Conservation (phyloP, 2,329 filamentous ascomycete genomes). For the Fusarium vanettenii region DNA sequence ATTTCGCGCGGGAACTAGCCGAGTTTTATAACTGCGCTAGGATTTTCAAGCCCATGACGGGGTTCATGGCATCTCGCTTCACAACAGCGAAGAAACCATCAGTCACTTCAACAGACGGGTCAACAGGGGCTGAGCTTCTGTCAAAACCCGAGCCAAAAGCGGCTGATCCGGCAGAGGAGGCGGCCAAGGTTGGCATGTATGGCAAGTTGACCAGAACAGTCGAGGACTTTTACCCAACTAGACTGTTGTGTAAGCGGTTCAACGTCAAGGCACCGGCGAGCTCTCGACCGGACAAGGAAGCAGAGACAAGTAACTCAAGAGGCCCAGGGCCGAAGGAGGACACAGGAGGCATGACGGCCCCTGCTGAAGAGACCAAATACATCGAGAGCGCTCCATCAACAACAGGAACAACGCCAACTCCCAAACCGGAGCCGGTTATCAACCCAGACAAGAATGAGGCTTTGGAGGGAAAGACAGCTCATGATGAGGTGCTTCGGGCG, state of each 20-base stretch:
- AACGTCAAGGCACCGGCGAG: conserved; percentile 83
- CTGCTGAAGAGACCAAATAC: conserved; percentile 17
- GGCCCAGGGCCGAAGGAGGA: conserved; percentile 28
- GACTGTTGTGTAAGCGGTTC: conserved; percentile 94
- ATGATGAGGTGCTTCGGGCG: conserved; percentile 87
- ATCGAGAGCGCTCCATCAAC: conserved; percentile 21
- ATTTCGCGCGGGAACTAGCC: conserved; percentile 82
- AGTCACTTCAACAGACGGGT: conserved; percentile 36
- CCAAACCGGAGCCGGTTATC: conserved; percentile 47
- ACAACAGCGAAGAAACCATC: conserved; percentile 73
- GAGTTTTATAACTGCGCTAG: conserved; percentile 76
- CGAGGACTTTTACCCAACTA: conserved; percentile 80
- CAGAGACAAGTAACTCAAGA: conserved; percentile 44
- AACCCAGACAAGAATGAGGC: conserved; percentile 77
- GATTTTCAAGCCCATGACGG: conserved; percentile 92
- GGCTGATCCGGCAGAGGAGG: conserved; percentile 82
- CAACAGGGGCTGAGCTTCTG: conserved; percentile 38
- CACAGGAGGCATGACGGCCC: conserved; percentile 1
- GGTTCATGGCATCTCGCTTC: conserved; percentile 93
- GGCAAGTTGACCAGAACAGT: conserved; percentile 83
- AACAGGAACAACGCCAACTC: background rate
- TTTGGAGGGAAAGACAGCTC: conserved; percentile 77
- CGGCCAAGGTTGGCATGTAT: conserved; percentile 92
- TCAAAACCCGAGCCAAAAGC: conserved; percentile 49
- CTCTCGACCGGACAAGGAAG: conserved; percentile 64